phyloP scores from a whole-genome alignment of 208 protist genomes.

The Leishmania guyanensis region DNA sequence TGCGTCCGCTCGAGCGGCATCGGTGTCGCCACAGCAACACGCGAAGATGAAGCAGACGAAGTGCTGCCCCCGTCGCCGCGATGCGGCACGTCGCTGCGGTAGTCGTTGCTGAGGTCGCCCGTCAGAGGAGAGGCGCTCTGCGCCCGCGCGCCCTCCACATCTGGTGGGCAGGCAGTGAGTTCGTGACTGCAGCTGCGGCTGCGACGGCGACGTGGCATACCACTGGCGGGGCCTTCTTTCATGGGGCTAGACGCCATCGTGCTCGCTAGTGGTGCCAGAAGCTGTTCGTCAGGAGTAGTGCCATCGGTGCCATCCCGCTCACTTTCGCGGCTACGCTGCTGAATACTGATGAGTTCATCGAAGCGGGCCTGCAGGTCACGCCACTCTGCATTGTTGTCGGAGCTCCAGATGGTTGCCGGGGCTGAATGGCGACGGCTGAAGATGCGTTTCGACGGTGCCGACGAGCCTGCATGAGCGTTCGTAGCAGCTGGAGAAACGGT shows the following conservation, averaged over 20 bases:
- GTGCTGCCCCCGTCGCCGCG: neutral
- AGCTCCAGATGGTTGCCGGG: neutral
- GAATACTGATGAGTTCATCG: constrained; percentile 28
- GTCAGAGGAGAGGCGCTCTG: neutral
- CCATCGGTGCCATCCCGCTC: neutral
- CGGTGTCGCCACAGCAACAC: neutral
- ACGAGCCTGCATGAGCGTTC: neutral
- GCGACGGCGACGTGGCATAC: neutral
- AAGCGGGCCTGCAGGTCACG: constrained; percentile 17
- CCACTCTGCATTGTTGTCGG: constrained; percentile 15
- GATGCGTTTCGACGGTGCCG: neutral
- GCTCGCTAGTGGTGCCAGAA: neutral
- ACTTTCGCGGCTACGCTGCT: constrained; percentile 14
- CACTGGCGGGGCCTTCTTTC: neutral
- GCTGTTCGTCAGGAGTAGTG: neutral
- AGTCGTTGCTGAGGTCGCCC: neutral
- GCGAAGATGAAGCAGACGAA: neutral
- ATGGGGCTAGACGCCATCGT: neutral
- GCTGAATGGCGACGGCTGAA: constrained; percentile 22
- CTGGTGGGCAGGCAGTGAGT: neutral
- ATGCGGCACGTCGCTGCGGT: neutral
- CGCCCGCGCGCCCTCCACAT: neutral
- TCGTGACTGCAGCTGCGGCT: constrained; percentile 4
- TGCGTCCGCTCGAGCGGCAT: constrained; percentile 2
- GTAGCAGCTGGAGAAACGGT: neutral